phyloP scores from a whole-genome alignment of 1,139 yeast species.

The Hyphopichia buzzinii region DNA sequence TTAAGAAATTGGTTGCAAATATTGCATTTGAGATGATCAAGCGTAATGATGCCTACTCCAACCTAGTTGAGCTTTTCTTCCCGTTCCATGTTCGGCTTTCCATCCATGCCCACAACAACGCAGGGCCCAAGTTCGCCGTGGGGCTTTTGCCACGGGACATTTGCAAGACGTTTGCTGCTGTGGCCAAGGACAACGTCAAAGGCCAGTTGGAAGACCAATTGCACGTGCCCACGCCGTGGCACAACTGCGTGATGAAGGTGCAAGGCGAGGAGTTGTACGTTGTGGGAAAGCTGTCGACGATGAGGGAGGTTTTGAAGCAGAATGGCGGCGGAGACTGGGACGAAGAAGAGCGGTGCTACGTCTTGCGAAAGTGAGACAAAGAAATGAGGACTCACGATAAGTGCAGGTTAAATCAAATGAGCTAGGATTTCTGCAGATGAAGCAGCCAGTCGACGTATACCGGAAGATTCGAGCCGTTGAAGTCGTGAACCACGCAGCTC shows the following conservation, averaged over 20 bases:
- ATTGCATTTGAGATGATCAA: slow-evolving; percentile 65
- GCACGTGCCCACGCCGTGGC: slow-evolving; percentile 71
- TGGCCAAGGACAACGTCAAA: slow-evolving; percentile 22
- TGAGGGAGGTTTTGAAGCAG: slow-evolving; percentile 19
- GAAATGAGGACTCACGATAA: too few species aligned
- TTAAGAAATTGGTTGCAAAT: slow-evolving; percentile 49
- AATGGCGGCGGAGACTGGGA: slow-evolving; percentile 30
- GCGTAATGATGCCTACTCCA: slow-evolving; percentile 64
- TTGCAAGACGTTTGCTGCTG: slow-evolving; percentile 36
- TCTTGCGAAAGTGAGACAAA: too few species aligned
- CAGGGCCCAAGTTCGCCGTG: slow-evolving; percentile 60
- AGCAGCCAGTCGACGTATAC: neutral
- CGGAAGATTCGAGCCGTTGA: too few species aligned
- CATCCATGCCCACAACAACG: slow-evolving; percentile 58
- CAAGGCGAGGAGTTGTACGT: slow-evolving; percentile 22
- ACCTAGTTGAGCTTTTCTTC: slow-evolving; percentile 56
- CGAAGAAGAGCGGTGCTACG: slow-evolving; percentile 7
- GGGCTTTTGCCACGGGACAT: slow-evolving; percentile 43
- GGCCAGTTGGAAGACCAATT: slow-evolving; percentile 44
- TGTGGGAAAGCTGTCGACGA: slow-evolving; percentile 28
- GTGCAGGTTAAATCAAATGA: too few species aligned
- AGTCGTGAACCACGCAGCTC: too few species aligned
- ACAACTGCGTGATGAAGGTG: slow-evolving; percentile 51
- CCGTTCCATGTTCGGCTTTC: slow-evolving; percentile 60
- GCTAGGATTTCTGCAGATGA: too few species aligned